Conservation (phyloP, 768 basidiomycete genomes). For the Naganishia kalamii region DNA sequence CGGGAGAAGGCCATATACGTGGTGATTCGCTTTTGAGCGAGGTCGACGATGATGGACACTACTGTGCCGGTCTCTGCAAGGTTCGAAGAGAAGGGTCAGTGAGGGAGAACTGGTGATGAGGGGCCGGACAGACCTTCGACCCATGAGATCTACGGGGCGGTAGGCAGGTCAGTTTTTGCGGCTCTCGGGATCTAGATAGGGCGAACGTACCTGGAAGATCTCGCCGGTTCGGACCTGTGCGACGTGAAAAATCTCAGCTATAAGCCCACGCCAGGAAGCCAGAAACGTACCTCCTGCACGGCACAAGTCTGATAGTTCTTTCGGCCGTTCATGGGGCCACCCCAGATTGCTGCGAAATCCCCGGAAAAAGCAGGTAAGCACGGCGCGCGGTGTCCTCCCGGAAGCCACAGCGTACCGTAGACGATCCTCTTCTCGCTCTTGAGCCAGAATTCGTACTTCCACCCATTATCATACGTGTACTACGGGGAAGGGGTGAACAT, state of each 20-base stretch:
- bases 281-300: constrained; percentile 18
- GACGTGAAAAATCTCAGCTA: neutral
- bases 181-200: neutral
- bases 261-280: neutral
- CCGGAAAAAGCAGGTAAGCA: neutral
- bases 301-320: constrained; percentile 24
- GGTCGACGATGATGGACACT: constrained; percentile 24
- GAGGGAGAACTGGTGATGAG: neutral
- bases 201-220: constrained; percentile 20
- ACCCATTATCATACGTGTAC: constrained; percentile 20
- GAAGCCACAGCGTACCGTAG: constrained; percentile 2
- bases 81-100: neutral
- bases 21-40: constrained; percentile 19
- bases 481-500: neutral
- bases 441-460: constrained; percentile 22
- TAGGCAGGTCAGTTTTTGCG: neutral
- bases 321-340: constrained; percentile 26
- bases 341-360: neutral
- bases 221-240: constrained; percentile 16
- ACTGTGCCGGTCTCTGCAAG: constrained; percentile 27
- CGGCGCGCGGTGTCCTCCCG: neutral
- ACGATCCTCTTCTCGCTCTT: constrained; percentile 20
- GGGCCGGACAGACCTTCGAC: constrained; percentile 5
- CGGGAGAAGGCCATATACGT: constrained; percentile 26
- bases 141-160: constrained; percentile 24